Percentiles rank a stretch among this genome's conserved stretches.
phyloP scores from a whole-genome alignment of 78 protist species.

The Guillardia theta region DNA sequence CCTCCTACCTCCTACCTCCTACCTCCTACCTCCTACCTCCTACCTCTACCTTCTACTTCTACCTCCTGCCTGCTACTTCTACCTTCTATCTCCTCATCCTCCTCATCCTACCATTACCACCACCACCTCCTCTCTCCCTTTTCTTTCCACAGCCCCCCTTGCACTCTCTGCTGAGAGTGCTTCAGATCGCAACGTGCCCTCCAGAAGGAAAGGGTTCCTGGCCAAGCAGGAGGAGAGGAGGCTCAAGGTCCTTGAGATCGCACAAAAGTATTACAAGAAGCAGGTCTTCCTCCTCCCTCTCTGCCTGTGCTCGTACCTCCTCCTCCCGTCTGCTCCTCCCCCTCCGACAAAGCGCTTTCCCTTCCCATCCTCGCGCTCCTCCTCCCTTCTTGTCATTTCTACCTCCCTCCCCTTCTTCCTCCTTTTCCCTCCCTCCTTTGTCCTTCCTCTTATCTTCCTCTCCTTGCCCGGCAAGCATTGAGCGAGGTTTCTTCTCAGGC shows the following conservation, averaged over 20 bases:
- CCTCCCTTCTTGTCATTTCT: background rate
- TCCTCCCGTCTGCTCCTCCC: too few species aligned
- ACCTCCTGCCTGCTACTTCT: background rate
- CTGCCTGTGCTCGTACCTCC: too few species aligned
- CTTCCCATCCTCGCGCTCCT: background rate
- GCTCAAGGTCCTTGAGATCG: background rate
- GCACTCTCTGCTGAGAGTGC: background rate
- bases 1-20: background rate
- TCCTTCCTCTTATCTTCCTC: background rate
- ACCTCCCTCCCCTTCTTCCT: background rate
- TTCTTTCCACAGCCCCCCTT: background rate
- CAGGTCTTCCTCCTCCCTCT: too few species aligned
- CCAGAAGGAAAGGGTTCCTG: background rate
- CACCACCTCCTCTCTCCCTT: background rate
- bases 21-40: background rate
- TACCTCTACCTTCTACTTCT: background rate
- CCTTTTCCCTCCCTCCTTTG: background rate
- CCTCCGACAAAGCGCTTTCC: background rate
- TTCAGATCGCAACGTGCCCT: background rate
- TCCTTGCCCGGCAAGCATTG: too few species aligned
- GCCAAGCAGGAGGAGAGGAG: background rate
- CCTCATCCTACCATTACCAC: background rate
- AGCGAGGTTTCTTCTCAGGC: too few species aligned
- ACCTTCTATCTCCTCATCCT: background rate
- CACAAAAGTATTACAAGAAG: too few species aligned